Conservation (phyloP, 1,139 yeast species). For the Hyphopichia burtonii region DNA sequence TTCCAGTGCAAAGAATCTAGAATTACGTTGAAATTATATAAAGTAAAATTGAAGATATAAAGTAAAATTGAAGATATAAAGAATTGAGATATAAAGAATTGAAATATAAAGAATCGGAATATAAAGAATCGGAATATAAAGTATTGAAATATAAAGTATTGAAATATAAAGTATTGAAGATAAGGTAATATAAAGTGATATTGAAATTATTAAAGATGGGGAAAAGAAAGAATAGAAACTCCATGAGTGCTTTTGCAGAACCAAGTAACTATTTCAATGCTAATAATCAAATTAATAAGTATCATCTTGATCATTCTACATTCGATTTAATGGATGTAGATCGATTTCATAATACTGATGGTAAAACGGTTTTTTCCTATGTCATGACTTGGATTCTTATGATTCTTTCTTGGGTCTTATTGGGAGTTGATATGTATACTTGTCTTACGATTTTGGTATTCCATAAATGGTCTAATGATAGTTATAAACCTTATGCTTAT, state of each 20-base stretch:
- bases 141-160: no score
- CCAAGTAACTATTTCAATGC: slow-evolving; percentile 9
- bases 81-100: no score
- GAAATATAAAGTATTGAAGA: no score
- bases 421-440: slow-evolving; percentile 77
- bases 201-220: background rate
- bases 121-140: no score
- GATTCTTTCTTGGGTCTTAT: slow-evolving; percentile 54
- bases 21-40: no score
- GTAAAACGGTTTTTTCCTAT: slow-evolving; percentile 56
- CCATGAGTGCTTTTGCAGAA: background rate
- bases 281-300: slow-evolving; percentile 28
- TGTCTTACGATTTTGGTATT: slow-evolving; percentile 73
- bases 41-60: no score
- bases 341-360: slow-evolving; percentile 53
- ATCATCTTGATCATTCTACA: slow-evolving; percentile 39
- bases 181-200: no score
- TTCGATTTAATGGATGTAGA: slow-evolving; percentile 42
- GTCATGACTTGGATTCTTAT: slow-evolving; percentile 50
- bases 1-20: no score
- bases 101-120: no score
- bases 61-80: no score
- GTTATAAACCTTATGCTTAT: slow-evolving; percentile 58
- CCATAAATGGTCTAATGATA: slow-evolving; percentile 67
- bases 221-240: background rate